These are phyloP conservation scores for Furcasterigmium furcatum DNA, from an alignment of 2,329 filamentous ascomycete species.

Conservation along the genomic window DNA sequence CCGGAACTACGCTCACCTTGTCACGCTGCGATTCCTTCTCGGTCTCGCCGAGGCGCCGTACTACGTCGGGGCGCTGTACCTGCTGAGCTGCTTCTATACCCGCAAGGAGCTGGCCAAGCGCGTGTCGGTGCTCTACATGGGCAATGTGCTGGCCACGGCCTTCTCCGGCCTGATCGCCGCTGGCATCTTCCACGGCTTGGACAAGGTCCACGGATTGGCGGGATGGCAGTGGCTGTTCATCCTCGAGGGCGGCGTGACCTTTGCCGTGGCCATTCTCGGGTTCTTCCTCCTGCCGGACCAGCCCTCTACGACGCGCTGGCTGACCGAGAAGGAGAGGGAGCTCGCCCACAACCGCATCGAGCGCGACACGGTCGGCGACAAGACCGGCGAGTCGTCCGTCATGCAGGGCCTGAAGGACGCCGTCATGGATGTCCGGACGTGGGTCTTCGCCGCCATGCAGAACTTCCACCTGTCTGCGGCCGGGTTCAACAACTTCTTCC, in stretches of 20 bases:
- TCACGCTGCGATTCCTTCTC: slow-evolving; percentile 19
- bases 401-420: slow-evolving; percentile 7
- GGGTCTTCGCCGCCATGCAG: slow-evolving; percentile 34
- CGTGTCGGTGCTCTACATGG: slow-evolving; percentile 20
- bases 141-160: slow-evolving; percentile 20
- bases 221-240: slow-evolving; percentile 18
- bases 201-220: slow-evolving; percentile 10
- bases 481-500: slow-evolving; percentile 16
- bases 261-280: slow-evolving; percentile 8
- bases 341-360: slow-evolving; percentile 28
- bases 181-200: slow-evolving; percentile 22
- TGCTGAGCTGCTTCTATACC: slow-evolving; percentile 12
- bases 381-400: slow-evolving; percentile 5
- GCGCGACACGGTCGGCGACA: slow-evolving; percentile 6
- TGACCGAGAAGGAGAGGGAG: slow-evolving; percentile 30
- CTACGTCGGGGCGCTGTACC: slow-evolving; percentile 8
- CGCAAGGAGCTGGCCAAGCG: slow-evolving; percentile 22
- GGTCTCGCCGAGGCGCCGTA: slow-evolving; percentile 24
- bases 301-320: slow-evolving; percentile 30
- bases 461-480: slow-evolving; percentile 13
- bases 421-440: slow-evolving; percentile 20
- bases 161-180: slow-evolving; percentile 22
- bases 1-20: slow-evolving; percentile 17
- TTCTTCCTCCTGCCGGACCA: slow-evolving; percentile 18
- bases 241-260: slow-evolving; percentile 12